Evolutionary conservation across 129 eudicot genomes (phyloP), one percentile per base, ranked within the genome.

Genomic region (Silybum marianum): DNA sequence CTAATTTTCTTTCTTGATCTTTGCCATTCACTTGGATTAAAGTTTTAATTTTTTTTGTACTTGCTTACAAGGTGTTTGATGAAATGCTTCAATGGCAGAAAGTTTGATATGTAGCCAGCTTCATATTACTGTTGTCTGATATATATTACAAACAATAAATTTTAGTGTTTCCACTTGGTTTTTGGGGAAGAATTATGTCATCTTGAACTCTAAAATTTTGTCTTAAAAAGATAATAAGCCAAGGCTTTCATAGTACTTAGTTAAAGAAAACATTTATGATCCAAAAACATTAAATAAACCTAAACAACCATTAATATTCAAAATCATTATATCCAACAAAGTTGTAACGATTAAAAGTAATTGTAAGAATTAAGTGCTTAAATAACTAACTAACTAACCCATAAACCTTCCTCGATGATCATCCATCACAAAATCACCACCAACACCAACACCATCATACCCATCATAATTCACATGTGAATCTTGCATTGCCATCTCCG

Each of bases 401-500:
- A 65, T 21, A 73, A 63, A 36, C 79, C 76, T 83, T 30, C 69
- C 79, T 7, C 16, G 70, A 54, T 74, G 71, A 60, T 69, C 72
- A 24, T 68, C 66, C 69, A 79, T 34, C 78, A 74, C 72, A 69
- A 34, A 67, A 13, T 79, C 84, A 11, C 76, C 36, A 32, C 6
- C 87, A 26, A 19, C 77, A 34, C 71, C 87, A 26, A 19, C 77
- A 34, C 71, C 87, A 42, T 19, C 76, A 51, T 34, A 24, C n/a
- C 25, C 51, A 18, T 30, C 69, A 6, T 62, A 18, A 21, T 42
- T 71, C 60, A 42, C 69, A 48, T 84, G 73, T 3, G 70, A 18
- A 36, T 23, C 84, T 58, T 84, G 81, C 54, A 23, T 30, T 24
- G 40, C 73, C 65, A 73, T 6, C 42, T 80, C 79, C 22, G 74